Evolutionary conservation across 805 yeast genomes (phyloP).

Genomic region (Pichia rugopelliculosa): DNA sequence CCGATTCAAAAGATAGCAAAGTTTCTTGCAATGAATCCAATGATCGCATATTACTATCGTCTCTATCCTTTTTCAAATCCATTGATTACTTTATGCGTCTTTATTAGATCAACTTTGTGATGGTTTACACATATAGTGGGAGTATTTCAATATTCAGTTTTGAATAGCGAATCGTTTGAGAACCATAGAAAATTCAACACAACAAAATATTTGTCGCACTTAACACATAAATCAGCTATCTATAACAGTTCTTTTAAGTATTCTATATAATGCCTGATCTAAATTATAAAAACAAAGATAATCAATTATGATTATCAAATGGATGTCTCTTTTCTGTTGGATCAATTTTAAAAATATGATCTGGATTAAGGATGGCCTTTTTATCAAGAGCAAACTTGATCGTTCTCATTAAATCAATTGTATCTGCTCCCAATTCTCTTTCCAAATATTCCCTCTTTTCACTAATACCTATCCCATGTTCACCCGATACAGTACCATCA

Average conservation of each 20-base stretch:
- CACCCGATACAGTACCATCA: constrained; percentile 84
- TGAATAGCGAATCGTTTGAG: background rate
- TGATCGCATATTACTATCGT: background rate
- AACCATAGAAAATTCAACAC: background rate
- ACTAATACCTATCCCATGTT: constrained; percentile 81
- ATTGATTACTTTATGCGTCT: background rate
- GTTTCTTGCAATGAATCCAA: constrained; percentile 5
- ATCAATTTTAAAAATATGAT: constrained; percentile 66
- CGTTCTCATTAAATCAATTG: constrained; percentile 66
- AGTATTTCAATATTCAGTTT: background rate
- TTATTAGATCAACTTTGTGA: background rate
- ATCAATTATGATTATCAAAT: constrained; percentile 10
- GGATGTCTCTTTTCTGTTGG: constrained; percentile 33
- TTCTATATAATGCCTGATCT: too few species aligned
- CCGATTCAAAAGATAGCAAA: constrained; percentile 9
- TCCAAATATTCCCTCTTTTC: constrained; percentile 51
- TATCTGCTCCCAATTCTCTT: constrained; percentile 58
- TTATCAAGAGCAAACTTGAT: constrained; percentile 71
- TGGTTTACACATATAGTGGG: background rate
- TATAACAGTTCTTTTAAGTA: too few species aligned
- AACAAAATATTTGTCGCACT: background rate
- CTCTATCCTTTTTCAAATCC: background rate
- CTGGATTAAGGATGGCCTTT: constrained; percentile 66
- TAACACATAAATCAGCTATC: background rate
- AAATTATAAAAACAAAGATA: background rate